Evolutionary conservation across 73 alveolate species (phyloP), one percentile per base, ranked within the genome.

Genomic region (Paramecium primaurelia): DNA sequence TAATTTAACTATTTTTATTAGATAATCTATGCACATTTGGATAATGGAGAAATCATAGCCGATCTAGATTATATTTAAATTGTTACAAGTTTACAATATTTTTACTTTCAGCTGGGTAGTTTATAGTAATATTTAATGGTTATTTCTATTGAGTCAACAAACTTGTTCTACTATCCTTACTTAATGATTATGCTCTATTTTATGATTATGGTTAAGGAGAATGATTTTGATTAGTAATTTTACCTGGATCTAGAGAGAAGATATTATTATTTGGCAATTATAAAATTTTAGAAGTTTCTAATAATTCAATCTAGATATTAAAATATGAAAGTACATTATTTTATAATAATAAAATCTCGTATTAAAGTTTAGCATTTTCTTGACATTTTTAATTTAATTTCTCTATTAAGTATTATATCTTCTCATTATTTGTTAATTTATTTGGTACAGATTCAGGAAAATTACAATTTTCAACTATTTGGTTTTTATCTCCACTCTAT

Each of bases 161-260:
- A 14, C 84, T 64, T 64, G 84, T 64, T 64, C 47, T 64, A 9
- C 84, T 64, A 28, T 64, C 84, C 28, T 64, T 64, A 64, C 84
- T 64, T 10, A 64, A 64, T 28, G 84, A 64, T 64, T 64, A 28
- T 8, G 51, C 84, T 28, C 84, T 64, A 64, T 28, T 32, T 11
- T 64, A 34, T 32, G 84, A 64, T 34, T 64, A 64, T 20, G 47
- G 47, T 12, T 64, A 32, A 32, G 84, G 84, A 64, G 84, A 64
- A 64, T 64, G 45, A 64, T 34, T 64, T 32, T 64, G 26, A 6
- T 64, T 14, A 4, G 22, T 16, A 16, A 8, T 34, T 64, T 64
- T 64, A 3, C 20, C 42, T 32, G 84, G 42, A 64, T 64, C 84
- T 10, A 64, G 25, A 9, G 47, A 28, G 4, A 64, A 64, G 10